phyloP scores from a whole-genome alignment of 768 basidiomycete species.

The Auricularia sp. region DNA sequence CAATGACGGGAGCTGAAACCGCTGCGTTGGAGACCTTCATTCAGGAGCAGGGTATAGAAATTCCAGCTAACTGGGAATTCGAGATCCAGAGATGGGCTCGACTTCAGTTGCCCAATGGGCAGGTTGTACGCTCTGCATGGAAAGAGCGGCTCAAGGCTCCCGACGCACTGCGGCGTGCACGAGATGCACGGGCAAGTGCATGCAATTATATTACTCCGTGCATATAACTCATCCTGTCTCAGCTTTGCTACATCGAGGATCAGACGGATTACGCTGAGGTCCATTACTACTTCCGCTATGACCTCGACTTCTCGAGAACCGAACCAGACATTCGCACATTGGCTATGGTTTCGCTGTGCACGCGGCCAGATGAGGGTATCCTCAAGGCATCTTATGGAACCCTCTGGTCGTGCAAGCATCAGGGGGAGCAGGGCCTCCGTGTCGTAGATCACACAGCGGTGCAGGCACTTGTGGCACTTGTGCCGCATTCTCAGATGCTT shows the following conservation, averaged over 20 bases:
- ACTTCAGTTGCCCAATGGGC: neutral
- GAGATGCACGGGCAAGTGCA: neutral
- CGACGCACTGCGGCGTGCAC: neutral
- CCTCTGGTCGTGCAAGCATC: neutral
- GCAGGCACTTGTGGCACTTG: neutral
- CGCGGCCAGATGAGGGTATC: neutral
- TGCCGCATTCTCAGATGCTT: neutral
- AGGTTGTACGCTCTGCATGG: constrained; percentile 1
- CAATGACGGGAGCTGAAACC: neutral
- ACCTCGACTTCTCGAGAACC: neutral
- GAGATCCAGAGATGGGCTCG: neutral
- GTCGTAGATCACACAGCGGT: neutral
- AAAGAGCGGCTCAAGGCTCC: constrained; percentile 1
- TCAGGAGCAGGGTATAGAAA: neutral
- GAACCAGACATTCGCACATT: neutral
- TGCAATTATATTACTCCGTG: neutral
- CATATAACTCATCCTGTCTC: neutral
- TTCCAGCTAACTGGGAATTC: neutral
- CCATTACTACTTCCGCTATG: neutral
- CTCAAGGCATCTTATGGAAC: neutral
- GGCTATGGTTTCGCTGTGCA: neutral
- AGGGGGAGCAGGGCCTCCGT: neutral
- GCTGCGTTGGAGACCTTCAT: neutral
- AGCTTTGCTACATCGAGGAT: neutral
- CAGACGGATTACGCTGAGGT: neutral